phyloP scores from a whole-genome alignment of 768 basidiomycete species.

The Thelephora aurantiotincta region DNA sequence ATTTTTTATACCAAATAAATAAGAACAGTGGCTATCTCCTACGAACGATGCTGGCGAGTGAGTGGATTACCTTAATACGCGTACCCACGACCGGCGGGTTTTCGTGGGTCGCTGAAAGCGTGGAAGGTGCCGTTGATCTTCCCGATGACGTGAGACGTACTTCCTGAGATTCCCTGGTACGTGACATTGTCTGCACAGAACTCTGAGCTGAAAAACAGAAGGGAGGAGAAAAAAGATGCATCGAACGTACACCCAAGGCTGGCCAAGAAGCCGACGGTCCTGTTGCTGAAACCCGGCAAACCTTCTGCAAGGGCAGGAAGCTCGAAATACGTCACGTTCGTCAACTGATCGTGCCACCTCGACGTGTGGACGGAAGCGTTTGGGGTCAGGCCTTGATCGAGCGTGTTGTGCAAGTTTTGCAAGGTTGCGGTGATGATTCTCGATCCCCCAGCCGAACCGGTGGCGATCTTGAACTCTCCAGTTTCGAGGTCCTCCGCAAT shows the following conservation, averaged over 20 bases:
- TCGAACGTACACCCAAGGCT: not conserved
- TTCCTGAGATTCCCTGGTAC: not conserved
- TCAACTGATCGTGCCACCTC: constrained; percentile 18
- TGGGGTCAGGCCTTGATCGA: constrained; percentile 18
- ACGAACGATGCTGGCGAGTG: too few relatives aligned
- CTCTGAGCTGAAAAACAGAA: not conserved
- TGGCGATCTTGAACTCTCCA: constrained; percentile 21
- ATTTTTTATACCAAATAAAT: too few relatives aligned
- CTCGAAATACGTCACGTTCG: constrained; percentile 12
- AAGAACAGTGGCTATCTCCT: too few relatives aligned
- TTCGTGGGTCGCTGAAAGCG: constrained; percentile 7
- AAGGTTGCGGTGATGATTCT: constrained; percentile 24
- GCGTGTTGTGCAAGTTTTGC: constrained; percentile 20
- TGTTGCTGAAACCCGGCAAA: not conserved
- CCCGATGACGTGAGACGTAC: not conserved
- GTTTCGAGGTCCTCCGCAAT: constrained; percentile 22
- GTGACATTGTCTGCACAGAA: not conserved
- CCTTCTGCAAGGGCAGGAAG: not conserved
- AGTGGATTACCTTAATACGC: not conserved
- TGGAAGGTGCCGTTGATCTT: constrained; percentile 4
- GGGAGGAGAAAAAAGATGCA: not conserved
- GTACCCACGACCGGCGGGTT: constrained; percentile 3
- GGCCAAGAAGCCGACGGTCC: not conserved
- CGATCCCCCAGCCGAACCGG: constrained; percentile 23
- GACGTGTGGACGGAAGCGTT: constrained; percentile 8